Base-by-base conservation (phyloP, 345 rosid species). In the Eucalyptus polyanthemos region DNA sequence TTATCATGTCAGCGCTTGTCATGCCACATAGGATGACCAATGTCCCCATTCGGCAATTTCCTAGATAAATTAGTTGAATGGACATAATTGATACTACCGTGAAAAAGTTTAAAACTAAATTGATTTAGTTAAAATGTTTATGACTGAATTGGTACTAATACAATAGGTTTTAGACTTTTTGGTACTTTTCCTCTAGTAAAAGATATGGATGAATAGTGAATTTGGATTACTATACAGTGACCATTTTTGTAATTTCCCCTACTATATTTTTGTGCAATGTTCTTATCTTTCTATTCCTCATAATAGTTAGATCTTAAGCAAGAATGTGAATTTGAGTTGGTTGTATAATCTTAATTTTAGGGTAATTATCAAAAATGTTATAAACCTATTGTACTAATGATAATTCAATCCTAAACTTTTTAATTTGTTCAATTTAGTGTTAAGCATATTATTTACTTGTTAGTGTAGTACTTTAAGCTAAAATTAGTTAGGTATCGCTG, bases 1-100 rank as follows among this genome's bases (percentile, higher is more conserved):
- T 53, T 21, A 53, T 53, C 5, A 8, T 53, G 11, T 53, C 1
- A 1, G 11, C 2, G 0, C 5, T 53, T 2, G 25, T 53, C 0
- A 2, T 53, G 58, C 25, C 24, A 21, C 2, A 53, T 53, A 21
- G 2, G 24, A 53, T 1, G 2, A 53, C 25, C 5, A 53, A 21
- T 21, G 58, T 53, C 25, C 24, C 9, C 22, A 9, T 53, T 53
- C 0, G 0, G 58, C 58, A 53, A 53, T 53, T 53, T 53, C 58
- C 58, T 19, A 53, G 11, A 53, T 53, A 53, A 53, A 53, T 53
- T 53, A 11, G 58, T 53, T 53, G 25, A 53, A 53, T 53, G 58
- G 58, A 53, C 24, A 9, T 53, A 53, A 53, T 53, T 53, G 58
- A 53, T 8, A 53, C 11, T 53, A 53, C 0, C 0, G 5, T 53